Conservation (phyloP, 2,329 filamentous ascomycete genomes). For the Torrubiellomyces zombiae region DNA sequence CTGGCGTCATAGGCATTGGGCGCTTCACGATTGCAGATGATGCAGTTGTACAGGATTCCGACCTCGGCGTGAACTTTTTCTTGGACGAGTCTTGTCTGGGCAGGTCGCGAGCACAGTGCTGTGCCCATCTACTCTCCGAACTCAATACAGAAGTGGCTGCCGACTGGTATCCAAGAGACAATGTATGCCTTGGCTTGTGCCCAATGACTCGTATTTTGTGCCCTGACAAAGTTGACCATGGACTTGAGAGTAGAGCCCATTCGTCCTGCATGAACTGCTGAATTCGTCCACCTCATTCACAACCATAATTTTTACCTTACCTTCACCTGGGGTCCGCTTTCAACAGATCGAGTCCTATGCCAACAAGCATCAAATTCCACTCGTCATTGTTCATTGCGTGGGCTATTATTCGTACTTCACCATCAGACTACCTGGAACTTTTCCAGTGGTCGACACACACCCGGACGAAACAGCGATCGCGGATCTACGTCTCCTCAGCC, state of each 20-base stretch:
- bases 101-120: conserved; percentile 61
- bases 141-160: conserved; percentile 86
- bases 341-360: conserved; percentile 29
- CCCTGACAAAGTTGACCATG: conserved; percentile 4
- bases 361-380: conserved; percentile 45
- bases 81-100: conserved; percentile 66
- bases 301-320: conserved; percentile 37
- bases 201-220: conserved; percentile 1
- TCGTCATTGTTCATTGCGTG: conserved; percentile 72
- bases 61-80: conserved; percentile 95
- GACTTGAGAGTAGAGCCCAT: conserved; percentile 9
- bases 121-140: conserved; percentile 62
- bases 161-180: conserved; percentile 40
- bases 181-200: conserved; percentile 9
- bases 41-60: conserved; percentile 56
- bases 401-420: conserved; percentile 87
- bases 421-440: conserved; percentile 59
- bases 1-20: conserved; percentile 68
- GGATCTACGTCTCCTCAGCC: conserved; percentile 67
- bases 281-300: conserved; percentile 26
- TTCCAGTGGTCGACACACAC: conserved; percentile 90
- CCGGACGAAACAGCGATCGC: conserved; percentile 72
- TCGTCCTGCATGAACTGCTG: conserved; percentile 26
- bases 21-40: conserved; percentile 83
- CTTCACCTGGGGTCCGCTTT: conserved; percentile 27